Evolutionary conservation across 306 rosid species (phyloP), one percentile per base, ranked within the genome.

Genomic region (Trifolium repens): DNA sequence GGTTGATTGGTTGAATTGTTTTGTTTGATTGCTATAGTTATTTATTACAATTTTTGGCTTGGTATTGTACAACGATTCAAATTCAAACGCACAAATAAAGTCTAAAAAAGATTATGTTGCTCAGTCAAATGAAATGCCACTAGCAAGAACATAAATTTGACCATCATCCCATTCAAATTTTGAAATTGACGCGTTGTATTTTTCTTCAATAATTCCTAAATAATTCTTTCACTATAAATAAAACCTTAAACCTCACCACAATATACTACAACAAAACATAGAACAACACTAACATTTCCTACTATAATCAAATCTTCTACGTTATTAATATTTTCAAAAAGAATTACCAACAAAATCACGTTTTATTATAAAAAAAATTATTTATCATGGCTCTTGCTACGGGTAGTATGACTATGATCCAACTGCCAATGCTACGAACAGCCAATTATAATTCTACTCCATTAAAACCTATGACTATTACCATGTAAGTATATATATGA

Each of bases 381-480:
- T 53, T 8, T 53, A 12, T 53, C 59, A 68, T 68, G 74, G 69
- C 62, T 58, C 30, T 44, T 57, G 4, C 61, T 57, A 52, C 39
- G 2, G 53, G 3, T 77, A 19, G 42, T 8, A 58, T 30, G 22
- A 52, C 32, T 8, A 58, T 30, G 22, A 52, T 75, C 17, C 43
- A 37, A 9, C 15, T 75, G 72, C 44, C 67, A 39, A 13, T 35
- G 46, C 44, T 53, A 9, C 43, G 0, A 53, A 65, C 54, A 13
- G 13, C 73, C 58, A 53, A 58, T 5, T 9, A 57, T 5, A 72
- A 39, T 8, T 26, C 57, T 54, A 26, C 14, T 14, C 9, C 32
- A 15, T 24, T 24, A 12, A 53, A 39, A 15, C 4, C 46, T 1
- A 54, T n/a, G 67, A 53, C 14, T 13, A 15, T 26, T 19, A 65